Evolutionary conservation across 1,284 basidiomycete genomes (phyloP), one percentile per base, ranked within the genome.

Genomic region (Crocinoboletus sp.): DNA sequence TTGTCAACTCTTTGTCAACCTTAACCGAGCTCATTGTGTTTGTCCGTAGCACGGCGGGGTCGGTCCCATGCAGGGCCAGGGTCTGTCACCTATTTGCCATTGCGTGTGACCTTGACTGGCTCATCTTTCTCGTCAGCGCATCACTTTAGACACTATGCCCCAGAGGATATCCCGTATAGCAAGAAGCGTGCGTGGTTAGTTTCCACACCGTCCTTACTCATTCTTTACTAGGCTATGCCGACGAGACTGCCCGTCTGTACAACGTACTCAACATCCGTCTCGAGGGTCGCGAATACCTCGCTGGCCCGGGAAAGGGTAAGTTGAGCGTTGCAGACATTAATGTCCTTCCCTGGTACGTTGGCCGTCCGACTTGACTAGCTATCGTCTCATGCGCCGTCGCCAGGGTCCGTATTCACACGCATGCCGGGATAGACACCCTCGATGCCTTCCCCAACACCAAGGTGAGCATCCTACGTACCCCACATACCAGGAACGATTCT

Each of bases 201-300:
- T 17, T 5, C 10, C 8, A 10, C 31, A 9, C 19, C 9, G 3
- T 20, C 6, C 15, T 20, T 32, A 2, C 33, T 34, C 4, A 51
- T n/a, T 2, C 4, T 11, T 11, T 31, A 19, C 7, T 64, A 66
- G 66, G 77, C 30, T 81, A 79, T 61, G 57, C 64, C 23, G 68
- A 74, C 28, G 78, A 81, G 65, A 74, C 76, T 5, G 62, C 63
- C 34, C 70, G 78, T 25, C 64, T 81, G 10, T 76, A 77, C 58
- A 62, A 65, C 29, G 78, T 81, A 3, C 66, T 80, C 40, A 73
- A 80, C 59, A 68, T 69, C 36, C 70, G 70, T 15, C 68, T 81
- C 7, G 47, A 64, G 16, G 64, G 56, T 23, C 66, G 65, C 4
- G 69, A 71, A 7, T 80, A 69, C 49, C 68, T 81, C 20, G 76